Conservation (phyloP, 192 early-diverging fungal species). For the Dispira simplex region DNA sequence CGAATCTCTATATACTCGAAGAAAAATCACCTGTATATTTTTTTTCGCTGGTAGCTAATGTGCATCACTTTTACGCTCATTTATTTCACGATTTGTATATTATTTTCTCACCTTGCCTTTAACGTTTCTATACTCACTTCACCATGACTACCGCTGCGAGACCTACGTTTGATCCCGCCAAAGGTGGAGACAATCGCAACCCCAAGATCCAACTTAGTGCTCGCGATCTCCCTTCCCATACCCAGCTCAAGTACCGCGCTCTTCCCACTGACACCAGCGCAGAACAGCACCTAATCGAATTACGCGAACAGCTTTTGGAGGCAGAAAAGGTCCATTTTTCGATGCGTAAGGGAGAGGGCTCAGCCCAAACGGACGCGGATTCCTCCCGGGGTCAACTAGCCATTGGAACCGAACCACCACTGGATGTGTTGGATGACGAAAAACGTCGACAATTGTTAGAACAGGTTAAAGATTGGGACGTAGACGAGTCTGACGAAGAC, state of each 20-base stretch:
- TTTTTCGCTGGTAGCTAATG: too few species aligned
- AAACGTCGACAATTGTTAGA: conserved; percentile 20
- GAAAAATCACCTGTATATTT: too few species aligned
- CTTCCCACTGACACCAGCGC: conserved; percentile 15
- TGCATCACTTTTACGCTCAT: too few species aligned
- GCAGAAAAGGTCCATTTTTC: conserved; percentile 51
- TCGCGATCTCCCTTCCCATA: conserved; percentile 58
- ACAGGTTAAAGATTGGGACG: conserved; percentile 41
- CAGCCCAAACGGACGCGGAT: neutral
- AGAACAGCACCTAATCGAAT: conserved; percentile 40
- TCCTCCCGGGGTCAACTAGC: conserved; percentile 4
- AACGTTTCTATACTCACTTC: neutral
- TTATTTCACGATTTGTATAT: too few species aligned
- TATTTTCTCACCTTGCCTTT: too few species aligned
- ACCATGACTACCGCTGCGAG: conserved; percentile 48
- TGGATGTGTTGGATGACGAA: conserved; percentile 25
- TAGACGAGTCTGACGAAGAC: conserved; percentile 24
- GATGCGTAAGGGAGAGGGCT: conserved; percentile 18
- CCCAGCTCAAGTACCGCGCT: conserved; percentile 58
- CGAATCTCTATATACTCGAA: too few species aligned
- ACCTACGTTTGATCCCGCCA: conserved; percentile 64
- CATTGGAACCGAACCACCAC: conserved; percentile 23
- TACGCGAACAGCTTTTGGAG: conserved; percentile 45
- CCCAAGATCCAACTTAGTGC: conserved; percentile 46
- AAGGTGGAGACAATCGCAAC: conserved; percentile 42